These are phyloP conservation scores for Escallonia herrerae DNA, from an alignment of 129 eudicot species.

Conservation along the genomic window DNA sequence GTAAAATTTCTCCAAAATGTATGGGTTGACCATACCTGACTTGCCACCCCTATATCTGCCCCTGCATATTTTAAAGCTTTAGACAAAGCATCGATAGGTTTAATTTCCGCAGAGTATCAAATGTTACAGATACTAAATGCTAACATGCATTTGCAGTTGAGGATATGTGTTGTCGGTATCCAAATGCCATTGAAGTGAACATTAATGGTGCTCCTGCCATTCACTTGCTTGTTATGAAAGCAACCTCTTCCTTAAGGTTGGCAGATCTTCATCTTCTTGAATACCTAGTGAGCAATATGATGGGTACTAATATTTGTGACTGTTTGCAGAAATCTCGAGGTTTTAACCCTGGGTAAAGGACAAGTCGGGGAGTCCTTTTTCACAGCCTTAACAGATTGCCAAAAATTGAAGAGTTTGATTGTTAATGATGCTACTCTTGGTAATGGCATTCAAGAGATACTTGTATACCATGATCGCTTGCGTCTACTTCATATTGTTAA, in stretches of 20 bases:
- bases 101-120: too few species aligned
- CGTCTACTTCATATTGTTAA: slow-evolving; percentile 70
- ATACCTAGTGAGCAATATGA: not conserved
- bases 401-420: slow-evolving; percentile 54
- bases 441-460: slow-evolving; percentile 81
- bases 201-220: slow-evolving; percentile 54
- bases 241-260: slow-evolving; percentile 68
- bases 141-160: slow-evolving; percentile 53
- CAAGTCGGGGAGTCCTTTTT: slow-evolving; percentile 81
- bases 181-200: slow-evolving; percentile 75
- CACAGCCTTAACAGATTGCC: slow-evolving; percentile 72
- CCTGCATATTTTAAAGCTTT: too few species aligned
- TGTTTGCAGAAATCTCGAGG: slow-evolving; percentile 69
- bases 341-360: slow-evolving; percentile 77
- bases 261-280: slow-evolving; percentile 5
- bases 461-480: slow-evolving; percentile 67
- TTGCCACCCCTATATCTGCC: too few species aligned
- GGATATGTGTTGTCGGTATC: slow-evolving; percentile 89
- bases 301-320: slow-evolving; percentile 18
- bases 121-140: slow-evolving; percentile 2
- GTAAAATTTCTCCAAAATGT: too few species aligned
- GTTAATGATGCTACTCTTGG: slow-evolving; percentile 84
- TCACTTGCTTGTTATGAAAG: slow-evolving; percentile 71
- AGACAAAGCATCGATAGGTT: too few species aligned
- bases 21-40: too few species aligned